These are phyloP conservation scores for Tubosaeta brunneosetosa DNA, from an alignment of 768 basidiomycete genomes.

Conservation along the genomic window DNA sequence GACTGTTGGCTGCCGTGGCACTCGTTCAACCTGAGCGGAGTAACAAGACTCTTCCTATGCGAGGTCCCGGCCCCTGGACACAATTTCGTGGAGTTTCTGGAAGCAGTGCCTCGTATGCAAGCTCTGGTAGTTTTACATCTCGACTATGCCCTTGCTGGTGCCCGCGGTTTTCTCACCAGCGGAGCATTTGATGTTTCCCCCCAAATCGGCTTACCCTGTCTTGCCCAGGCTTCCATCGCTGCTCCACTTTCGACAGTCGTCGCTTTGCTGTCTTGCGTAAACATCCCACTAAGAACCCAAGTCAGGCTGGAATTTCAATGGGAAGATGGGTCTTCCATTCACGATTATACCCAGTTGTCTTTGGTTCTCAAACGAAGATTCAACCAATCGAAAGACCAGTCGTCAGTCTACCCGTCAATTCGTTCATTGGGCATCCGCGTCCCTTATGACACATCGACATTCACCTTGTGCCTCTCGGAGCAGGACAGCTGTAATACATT, in stretches of 20 bases:
- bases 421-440: neutral
- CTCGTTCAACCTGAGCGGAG: constrained; percentile 6
- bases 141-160: constrained; percentile 23
- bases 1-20: neutral
- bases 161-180: neutral
- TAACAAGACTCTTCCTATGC: constrained; percentile 34
- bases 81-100: constrained; percentile 26
- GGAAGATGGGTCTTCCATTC: neutral
- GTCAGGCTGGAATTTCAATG: neutral
- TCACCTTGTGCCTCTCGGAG: no score
- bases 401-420: neutral
- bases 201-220: neutral
- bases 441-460: neutral
- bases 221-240: neutral
- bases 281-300: neutral
- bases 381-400: neutral
- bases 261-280: constrained; percentile 4
- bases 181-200: neutral
- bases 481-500: no score
- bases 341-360: neutral
- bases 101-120: constrained; percentile 31
- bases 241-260: constrained; percentile 7
- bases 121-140: constrained; percentile 31
- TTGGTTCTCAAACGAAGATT: neutral
- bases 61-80: constrained; percentile 18